These are phyloP conservation scores for Vigna trinervia DNA, from an alignment of 306 rosid genomes.

Conservation along the genomic window DNA sequence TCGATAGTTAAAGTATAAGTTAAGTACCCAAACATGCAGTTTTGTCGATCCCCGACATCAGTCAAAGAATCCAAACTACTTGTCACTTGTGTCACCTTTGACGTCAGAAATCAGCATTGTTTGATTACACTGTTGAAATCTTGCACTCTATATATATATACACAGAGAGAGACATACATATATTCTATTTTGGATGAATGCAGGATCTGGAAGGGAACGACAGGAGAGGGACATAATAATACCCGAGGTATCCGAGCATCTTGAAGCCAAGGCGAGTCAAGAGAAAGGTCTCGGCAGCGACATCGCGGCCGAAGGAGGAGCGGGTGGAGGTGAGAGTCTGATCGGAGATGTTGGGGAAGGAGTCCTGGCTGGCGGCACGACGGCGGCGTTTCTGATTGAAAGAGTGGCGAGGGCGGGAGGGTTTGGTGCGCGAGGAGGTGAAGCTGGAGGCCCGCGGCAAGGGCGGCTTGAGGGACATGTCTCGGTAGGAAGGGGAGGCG, in stretches of 20 bases:
- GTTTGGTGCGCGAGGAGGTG: background rate
- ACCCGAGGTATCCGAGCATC: constrained; percentile 82
- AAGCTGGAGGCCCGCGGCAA: constrained; percentile 65
- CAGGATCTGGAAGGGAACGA: background rate
- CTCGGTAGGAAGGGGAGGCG: constrained; percentile 55
- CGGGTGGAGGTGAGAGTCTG: constrained; percentile 3
- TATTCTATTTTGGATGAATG: background rate
- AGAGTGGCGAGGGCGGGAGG: background rate
- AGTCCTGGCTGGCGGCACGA: constrained; percentile 63
- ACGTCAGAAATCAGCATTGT: background rate
- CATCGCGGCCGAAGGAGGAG: constrained; percentile 51
- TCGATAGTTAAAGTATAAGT: background rate
- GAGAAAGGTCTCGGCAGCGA: constrained; percentile 68
- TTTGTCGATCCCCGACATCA: background rate
- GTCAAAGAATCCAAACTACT: background rate
- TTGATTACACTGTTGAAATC: too few relatives aligned
- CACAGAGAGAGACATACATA: too few relatives aligned
- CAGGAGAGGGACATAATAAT: background rate
- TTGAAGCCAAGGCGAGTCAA: constrained; percentile 68
- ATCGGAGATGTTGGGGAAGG: constrained; percentile 46
- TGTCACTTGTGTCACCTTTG: background rate
- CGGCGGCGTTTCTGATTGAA: constrained; percentile 68
- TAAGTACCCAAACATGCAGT: background rate
- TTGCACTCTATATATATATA: too few relatives aligned
- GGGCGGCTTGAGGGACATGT: constrained; percentile 51